phyloP scores from a whole-genome alignment of 345 rosid genomes.

The Gossypium australe region DNA sequence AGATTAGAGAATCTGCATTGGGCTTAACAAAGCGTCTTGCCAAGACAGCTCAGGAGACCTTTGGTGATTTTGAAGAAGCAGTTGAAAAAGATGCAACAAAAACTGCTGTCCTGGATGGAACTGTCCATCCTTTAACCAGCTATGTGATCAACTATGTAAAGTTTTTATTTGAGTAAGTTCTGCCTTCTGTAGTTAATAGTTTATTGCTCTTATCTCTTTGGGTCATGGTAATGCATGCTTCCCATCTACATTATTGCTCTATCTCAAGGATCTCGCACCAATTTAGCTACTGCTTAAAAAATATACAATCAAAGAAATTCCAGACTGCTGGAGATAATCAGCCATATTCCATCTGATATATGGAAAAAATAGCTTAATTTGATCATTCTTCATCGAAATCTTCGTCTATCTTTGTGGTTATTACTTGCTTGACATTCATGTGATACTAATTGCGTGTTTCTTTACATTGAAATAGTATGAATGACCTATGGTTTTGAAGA shows the following conservation, averaged over 20 bases:
- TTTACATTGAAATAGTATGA: not conserved
- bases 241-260: not conserved
- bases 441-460: not conserved
- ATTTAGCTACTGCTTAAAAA: not conserved
- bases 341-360: not conserved
- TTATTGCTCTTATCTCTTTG: not conserved
- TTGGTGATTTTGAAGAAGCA: conserved; percentile 97
- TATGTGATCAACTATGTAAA: conserved; percentile 96
- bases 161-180: conserved; percentile 93
- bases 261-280: not conserved
- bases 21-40: conserved; percentile 88
- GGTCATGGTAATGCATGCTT: not conserved
- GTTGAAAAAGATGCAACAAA: conserved; percentile 98
- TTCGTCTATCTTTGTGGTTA: not conserved
- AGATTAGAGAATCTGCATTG: conserved; percentile 78
- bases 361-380: not conserved
- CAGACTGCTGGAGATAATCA: not conserved
- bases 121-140: conserved; percentile 97
- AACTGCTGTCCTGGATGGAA: conserved; percentile 87
- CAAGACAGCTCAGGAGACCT: conserved; percentile 89
- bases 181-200: not conserved
- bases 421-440: not conserved
- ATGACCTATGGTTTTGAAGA: not conserved
- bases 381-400: not conserved
- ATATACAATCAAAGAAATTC: not conserved